A percentile compares a stretch with the other conserved stretches of the same genome.
phyloP scores from a whole-genome alignment of 768 basidiomycete species.

The Trametes punicea region DNA sequence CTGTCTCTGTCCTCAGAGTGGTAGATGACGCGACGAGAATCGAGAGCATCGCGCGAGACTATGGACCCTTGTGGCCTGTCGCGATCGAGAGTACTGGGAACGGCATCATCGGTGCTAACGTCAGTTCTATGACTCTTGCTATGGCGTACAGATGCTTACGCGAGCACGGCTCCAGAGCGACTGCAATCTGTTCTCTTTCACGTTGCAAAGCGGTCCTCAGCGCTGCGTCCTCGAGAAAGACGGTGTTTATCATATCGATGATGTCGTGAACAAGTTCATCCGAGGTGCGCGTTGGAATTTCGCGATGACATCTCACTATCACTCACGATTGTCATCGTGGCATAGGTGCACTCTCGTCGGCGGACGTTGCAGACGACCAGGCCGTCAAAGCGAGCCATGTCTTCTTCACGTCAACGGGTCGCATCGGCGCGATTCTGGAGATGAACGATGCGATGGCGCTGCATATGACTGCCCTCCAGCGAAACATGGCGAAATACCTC shows the following conservation, averaged over 20 bases:
- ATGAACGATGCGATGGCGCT: constrained; percentile 52
- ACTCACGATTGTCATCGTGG: not conserved
- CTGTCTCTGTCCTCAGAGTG: constrained; percentile 66
- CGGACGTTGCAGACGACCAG: constrained; percentile 40
- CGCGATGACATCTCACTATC: not conserved
- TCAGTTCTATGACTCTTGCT: constrained; percentile 36
- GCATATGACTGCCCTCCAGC: constrained; percentile 65
- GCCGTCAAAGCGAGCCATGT: constrained; percentile 56
- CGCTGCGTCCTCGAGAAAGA: constrained; percentile 53
- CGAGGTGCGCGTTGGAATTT: constrained; percentile 42
- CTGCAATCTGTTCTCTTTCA: constrained; percentile 64
- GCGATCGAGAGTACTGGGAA: constrained; percentile 55
- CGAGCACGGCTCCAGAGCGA: constrained; percentile 45
- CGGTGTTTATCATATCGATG: constrained; percentile 73
- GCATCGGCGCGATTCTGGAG: constrained; percentile 70
- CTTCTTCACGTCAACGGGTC: constrained; percentile 76
- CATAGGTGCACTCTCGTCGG: constrained; percentile 53
- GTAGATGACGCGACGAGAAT: constrained; percentile 37
- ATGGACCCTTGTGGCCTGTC: constrained; percentile 71
- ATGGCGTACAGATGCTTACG: not conserved
- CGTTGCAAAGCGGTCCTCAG: constrained; percentile 41
- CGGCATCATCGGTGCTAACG: constrained; percentile 71
- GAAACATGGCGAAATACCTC: constrained; percentile 63
- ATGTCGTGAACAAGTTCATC: constrained; percentile 74
- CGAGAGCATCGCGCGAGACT: constrained; percentile 59